phyloP scores from a whole-genome alignment of 2,329 filamentous ascomycete species.

The Phialemonium atrogriseum region DNA sequence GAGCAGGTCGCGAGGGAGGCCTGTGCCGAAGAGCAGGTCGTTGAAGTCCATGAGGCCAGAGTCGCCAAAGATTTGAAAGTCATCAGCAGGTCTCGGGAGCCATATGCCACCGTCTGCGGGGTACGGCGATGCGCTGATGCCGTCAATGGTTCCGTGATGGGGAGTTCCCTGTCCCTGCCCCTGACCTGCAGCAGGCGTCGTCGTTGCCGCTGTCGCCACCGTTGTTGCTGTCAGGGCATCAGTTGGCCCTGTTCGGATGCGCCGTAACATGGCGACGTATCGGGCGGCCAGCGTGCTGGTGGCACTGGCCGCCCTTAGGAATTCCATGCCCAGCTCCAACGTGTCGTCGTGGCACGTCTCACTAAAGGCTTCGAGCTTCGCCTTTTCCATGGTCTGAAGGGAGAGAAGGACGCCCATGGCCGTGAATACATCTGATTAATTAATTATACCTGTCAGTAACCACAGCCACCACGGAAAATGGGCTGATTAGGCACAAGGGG shows the following conservation, averaged over 20 bases:
- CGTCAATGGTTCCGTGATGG: neutral
- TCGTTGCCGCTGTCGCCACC: no score
- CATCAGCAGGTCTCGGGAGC: neutral
- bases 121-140: neutral
- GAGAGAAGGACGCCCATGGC: conserved; percentile 6
- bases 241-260: neutral
- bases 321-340: conserved; percentile 3
- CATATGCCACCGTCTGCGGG: no score
- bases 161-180: neutral
- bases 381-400: conserved; percentile 3
- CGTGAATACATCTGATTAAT: conserved; percentile 9
- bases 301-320: conserved; percentile 1
- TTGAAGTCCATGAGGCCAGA: neutral
- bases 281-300: neutral
- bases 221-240: neutral
- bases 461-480: neutral
- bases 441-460: conserved; percentile 1
- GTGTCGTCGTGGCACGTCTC: conserved; percentile 1
- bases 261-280: neutral
- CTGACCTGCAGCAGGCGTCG: no score
- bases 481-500: no score
- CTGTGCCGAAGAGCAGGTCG: conserved; percentile 2
- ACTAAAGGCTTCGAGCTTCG: conserved; percentile 2
- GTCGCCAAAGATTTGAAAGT: conserved; percentile 1
- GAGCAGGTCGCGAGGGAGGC: neutral